Evolutionary conservation across 2,329 filamentous ascomycete genomes (phyloP).

Genomic region (Monosporascus sp.): DNA sequence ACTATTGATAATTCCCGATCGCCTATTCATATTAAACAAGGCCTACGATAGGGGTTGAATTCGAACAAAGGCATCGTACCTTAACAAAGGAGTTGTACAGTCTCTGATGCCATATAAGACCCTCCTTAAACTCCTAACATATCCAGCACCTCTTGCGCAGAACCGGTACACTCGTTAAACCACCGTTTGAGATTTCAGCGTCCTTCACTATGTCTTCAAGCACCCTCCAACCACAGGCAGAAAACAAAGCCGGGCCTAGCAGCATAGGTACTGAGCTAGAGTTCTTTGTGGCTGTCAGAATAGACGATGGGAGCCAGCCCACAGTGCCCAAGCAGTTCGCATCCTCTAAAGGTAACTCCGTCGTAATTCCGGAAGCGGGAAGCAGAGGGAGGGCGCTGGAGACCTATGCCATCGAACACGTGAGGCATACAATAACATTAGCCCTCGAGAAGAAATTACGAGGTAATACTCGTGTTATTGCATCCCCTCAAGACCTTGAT

Average conservation of each 20-base stretch:
- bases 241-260: background rate
- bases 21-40: too few relatives aligned
- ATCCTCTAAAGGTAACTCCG: background rate
- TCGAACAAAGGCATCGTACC: too few relatives aligned
- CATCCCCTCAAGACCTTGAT: too few relatives aligned
- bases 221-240: background rate
- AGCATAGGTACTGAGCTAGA: constrained; percentile 18
- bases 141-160: background rate
- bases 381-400: background rate
- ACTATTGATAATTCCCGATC: too few relatives aligned
- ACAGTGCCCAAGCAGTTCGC: constrained; percentile 6
- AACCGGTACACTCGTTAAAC: too few relatives aligned
- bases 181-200: background rate
- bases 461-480: too few relatives aligned
- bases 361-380: background rate
- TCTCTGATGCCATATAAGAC: too few relatives aligned
- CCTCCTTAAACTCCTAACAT: background rate
- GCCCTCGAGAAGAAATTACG: too few relatives aligned
- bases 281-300: constrained; percentile 7
- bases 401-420: too few relatives aligned
- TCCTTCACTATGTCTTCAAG: background rate
- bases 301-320: background rate
- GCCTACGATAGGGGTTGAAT: too few relatives aligned
- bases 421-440: too few relatives aligned
- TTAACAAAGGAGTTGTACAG: too few relatives aligned